phyloP scores from a whole-genome alignment of 805 yeast genomes.

The Brettanomyces sp. region DNA sequence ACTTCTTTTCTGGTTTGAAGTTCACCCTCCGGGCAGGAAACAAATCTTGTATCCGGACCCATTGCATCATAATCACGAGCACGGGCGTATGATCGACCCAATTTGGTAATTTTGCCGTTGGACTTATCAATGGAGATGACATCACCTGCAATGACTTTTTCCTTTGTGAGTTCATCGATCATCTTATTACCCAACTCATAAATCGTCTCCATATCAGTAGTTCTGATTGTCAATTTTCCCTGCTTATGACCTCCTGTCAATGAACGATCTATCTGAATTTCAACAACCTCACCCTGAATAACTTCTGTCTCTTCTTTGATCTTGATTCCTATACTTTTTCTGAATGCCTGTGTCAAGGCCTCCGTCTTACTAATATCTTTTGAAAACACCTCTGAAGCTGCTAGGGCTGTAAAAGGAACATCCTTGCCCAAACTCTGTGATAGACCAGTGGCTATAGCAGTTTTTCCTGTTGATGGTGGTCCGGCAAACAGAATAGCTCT shows the following conservation, averaged over 20 bases:
- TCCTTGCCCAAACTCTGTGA: conserved; percentile 95
- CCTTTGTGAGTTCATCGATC: conserved; percentile 91
- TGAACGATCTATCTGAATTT: conserved; percentile 91
- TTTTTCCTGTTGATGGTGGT: conserved; percentile 97
- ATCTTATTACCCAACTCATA: conserved; percentile 35
- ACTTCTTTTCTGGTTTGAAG: conserved; percentile 97
- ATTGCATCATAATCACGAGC: conserved; percentile 98
- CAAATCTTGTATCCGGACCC: conserved; percentile 84
- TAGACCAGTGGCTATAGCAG: conserved; percentile 92
- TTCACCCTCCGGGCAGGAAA: conserved; percentile 97
- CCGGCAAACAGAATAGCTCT: conserved; percentile 95
- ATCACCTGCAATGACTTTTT: conserved; percentile 89
- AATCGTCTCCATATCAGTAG: conserved; percentile 83
- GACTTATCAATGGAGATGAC: conserved; percentile 95
- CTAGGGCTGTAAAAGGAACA: conserved; percentile 96
- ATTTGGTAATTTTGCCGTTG: conserved; percentile 94
- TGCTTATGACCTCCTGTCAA: conserved; percentile 71
- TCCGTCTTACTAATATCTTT: conserved; percentile 98
- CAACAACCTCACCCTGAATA: conserved; percentile 97
- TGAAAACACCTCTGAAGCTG: conserved; percentile 86
- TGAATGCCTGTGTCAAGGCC: conserved; percentile 89
- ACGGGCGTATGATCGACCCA: conserved; percentile 96
- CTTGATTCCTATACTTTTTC: conserved; percentile 92
- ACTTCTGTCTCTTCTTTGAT: conserved; percentile 96
- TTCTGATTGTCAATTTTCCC: conserved; percentile 85